These are phyloP conservation scores for Debaryomyces psychrophilus DNA, from an alignment of 1,139 yeast genomes.

Conservation along the genomic window DNA sequence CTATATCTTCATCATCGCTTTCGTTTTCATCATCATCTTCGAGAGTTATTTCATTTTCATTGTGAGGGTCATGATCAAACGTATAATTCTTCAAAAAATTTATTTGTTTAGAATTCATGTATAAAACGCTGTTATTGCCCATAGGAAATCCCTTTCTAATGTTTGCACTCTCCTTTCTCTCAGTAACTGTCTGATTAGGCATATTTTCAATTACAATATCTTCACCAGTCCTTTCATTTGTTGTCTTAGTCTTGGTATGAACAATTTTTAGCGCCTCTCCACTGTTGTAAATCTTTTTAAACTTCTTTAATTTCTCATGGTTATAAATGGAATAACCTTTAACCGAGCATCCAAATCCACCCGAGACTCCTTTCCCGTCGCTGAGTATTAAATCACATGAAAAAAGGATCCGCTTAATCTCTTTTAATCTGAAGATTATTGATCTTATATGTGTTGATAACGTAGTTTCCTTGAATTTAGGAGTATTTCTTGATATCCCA, in stretches of 20 bases:
- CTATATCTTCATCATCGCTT: slow-evolving; percentile 20
- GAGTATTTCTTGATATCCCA: slow-evolving; percentile 18
- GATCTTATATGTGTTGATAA: slow-evolving; percentile 49
- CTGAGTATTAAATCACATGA: slow-evolving; percentile 55
- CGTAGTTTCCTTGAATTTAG: slow-evolving; percentile 35
- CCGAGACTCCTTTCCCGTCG: slow-evolving; percentile 41
- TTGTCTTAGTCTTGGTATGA: slow-evolving; percentile 43
- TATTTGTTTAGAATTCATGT: slow-evolving; percentile 30
- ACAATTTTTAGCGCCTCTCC: slow-evolving; percentile 58
- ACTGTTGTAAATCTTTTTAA: slow-evolving; percentile 48
- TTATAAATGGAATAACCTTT: slow-evolving; percentile 70
- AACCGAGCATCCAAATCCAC: slow-evolving; percentile 61
- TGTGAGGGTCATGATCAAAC: slow-evolving; percentile 37
- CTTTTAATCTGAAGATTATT: slow-evolving; percentile 58
- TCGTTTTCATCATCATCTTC: slow-evolving; percentile 15
- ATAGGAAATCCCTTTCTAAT: slow-evolving; percentile 32
- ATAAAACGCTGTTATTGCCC: slow-evolving; percentile 33
- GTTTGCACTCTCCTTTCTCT: slow-evolving; percentile 46
- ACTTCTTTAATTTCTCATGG: slow-evolving; percentile 52
- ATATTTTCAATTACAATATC: slow-evolving; percentile 18
- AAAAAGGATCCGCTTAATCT: slow-evolving; percentile 64
- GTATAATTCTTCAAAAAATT: slow-evolving; percentile 35
- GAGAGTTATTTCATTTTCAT: slow-evolving; percentile 7
- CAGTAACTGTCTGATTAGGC: slow-evolving; percentile 24
- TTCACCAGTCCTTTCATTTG: slow-evolving; percentile 24